A percentile compares a stretch with the other conserved stretches of the same genome.
phyloP scores from a whole-genome alignment of 768 basidiomycete species.

The Macrolepiota albuminosa region DNA sequence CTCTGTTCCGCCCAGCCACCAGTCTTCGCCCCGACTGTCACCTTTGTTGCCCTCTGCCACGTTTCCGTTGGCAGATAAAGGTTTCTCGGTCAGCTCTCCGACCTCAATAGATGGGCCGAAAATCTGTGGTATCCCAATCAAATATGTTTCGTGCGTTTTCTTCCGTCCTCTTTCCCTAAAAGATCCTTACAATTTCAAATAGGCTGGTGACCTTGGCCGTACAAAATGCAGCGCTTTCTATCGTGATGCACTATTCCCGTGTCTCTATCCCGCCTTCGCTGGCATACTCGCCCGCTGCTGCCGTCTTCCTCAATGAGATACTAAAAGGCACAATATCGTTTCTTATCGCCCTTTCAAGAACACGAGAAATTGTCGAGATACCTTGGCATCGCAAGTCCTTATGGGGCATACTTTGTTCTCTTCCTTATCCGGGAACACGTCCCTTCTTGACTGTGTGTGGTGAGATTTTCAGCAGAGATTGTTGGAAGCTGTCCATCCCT shows the following conservation, averaged over 20 bases:
- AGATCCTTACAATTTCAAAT: slow-evolving; percentile 9
- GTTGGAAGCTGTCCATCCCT: slow-evolving; percentile 97
- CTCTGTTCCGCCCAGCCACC: slow-evolving; percentile 24
- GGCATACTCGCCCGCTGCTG: slow-evolving; percentile 89
- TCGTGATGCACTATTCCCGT: slow-evolving; percentile 99
- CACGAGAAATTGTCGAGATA: slow-evolving; percentile 37
- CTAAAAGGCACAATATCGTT: slow-evolving; percentile 93
- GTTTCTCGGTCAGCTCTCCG: slow-evolving; percentile 23
- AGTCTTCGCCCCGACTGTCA: slow-evolving; percentile 41
- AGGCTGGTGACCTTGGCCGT: slow-evolving; percentile 85
- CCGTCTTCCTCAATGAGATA: slow-evolving; percentile 91
- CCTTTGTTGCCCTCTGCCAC: slow-evolving; percentile 49
- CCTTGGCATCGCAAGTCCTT: slow-evolving; percentile 39
- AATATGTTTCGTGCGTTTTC: slow-evolving; percentile 72
- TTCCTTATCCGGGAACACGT: slow-evolving; percentile 41
- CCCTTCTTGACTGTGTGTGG: slow-evolving; percentile 54
- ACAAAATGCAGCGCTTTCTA: slow-evolving; percentile 92
- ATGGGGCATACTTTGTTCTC: slow-evolving; percentile 26
- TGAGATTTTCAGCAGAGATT: slow-evolving; percentile 86
- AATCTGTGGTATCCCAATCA: slow-evolving; percentile 67
- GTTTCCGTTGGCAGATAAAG: slow-evolving; percentile 37
- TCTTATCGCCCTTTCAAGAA: slow-evolving; percentile 66
- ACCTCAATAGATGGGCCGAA: slow-evolving; percentile 38
- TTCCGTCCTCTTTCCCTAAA: background rate
- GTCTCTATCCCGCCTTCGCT: slow-evolving; percentile 73